Conservation (phyloP, 192 early-diverging fungal genomes). For the Dimargaris xerosporica region DNA sequence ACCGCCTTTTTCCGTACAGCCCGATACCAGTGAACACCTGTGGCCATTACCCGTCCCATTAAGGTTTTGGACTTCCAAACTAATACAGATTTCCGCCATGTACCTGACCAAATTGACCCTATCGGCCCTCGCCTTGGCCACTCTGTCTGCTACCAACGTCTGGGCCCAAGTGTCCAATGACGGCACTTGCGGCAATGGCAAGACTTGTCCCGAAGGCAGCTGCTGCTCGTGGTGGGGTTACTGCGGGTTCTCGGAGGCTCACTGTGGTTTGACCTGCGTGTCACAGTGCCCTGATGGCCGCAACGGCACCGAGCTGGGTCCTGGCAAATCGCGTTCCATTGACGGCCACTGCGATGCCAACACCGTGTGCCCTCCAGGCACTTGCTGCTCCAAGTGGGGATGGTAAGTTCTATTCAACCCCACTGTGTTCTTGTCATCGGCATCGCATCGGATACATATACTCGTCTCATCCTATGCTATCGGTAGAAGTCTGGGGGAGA, state of each 20-base stretch:
- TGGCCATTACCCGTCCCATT: too few species aligned
- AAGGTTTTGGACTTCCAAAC: not conserved
- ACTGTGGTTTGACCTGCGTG: slow-evolving; percentile 8
- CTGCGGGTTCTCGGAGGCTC: slow-evolving; percentile 9
- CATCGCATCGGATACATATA: too few species aligned
- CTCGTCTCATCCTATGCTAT: too few species aligned
- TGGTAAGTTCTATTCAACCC: not conserved
- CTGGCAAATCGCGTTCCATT: not conserved
- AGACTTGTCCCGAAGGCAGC: slow-evolving; percentile 7
- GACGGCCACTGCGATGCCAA: slow-evolving; percentile 5
- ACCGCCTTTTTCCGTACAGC: too few species aligned
- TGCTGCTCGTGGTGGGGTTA: slow-evolving; percentile 12
- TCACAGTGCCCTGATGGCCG: not conserved
- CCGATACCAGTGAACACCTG: too few species aligned
- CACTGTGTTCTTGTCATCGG: too few species aligned
- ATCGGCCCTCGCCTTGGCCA: not conserved
- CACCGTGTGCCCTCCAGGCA: slow-evolving; percentile 4
- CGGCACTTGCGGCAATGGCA: not conserved
- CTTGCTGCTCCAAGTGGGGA: slow-evolving; percentile 10
- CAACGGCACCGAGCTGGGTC: not conserved
- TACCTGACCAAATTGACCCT: slow-evolving; percentile 1
- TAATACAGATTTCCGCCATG: not conserved
- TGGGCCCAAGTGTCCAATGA: slow-evolving; percentile 4
- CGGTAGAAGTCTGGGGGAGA: too few species aligned
- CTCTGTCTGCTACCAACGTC: not conserved